Evolutionary conservation across 2,329 filamentous ascomycete genomes (phyloP).

Genomic region (Alternaria longipes): DNA sequence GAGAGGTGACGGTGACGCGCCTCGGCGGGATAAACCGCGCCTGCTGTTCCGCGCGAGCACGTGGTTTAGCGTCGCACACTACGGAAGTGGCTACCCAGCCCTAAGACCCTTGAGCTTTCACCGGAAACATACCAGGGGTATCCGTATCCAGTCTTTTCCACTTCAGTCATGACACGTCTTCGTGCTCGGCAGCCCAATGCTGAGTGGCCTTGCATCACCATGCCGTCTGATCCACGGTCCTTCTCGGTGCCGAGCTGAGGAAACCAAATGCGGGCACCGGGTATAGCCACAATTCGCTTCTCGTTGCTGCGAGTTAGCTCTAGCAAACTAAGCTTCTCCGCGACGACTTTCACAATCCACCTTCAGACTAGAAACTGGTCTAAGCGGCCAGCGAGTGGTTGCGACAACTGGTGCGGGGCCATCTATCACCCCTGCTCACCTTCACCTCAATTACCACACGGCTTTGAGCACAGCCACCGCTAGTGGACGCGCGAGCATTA

Average conservation of each 20-base stretch:
- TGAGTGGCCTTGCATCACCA: slow-evolving; percentile 5
- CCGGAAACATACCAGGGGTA: slow-evolving; percentile 11
- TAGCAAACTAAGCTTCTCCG: slow-evolving; percentile 19
- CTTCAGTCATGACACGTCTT: slow-evolving; percentile 19
- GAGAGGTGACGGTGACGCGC: slow-evolving; percentile 22
- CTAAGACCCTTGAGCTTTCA: slow-evolving; percentile 4
- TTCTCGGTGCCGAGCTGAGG: slow-evolving; percentile 15
- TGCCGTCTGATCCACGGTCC: slow-evolving; percentile 10
- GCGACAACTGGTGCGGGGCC: slow-evolving; percentile 17
- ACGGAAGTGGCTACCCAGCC: slow-evolving; percentile 5
- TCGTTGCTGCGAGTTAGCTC: neutral
- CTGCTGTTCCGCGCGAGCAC: slow-evolving; percentile 16
- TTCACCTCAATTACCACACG: slow-evolving; percentile 29
- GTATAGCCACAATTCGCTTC: neutral
- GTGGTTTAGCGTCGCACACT: slow-evolving; percentile 18
- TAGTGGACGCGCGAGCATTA: slow-evolving; percentile 19
- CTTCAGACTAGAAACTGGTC: neutral
- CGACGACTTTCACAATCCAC: slow-evolving; percentile 20
- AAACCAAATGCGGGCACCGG: slow-evolving; percentile 18
- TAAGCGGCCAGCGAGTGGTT: neutral
- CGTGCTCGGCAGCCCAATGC: slow-evolving; percentile 9
- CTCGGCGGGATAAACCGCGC: slow-evolving; percentile 5
- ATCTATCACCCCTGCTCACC: slow-evolving; percentile 17
- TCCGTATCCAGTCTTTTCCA: slow-evolving; percentile 5
- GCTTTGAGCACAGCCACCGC: slow-evolving; percentile 33